Evolutionary conservation across 306 rosid species (phyloP).

Genomic region (Glycine latifolia): DNA sequence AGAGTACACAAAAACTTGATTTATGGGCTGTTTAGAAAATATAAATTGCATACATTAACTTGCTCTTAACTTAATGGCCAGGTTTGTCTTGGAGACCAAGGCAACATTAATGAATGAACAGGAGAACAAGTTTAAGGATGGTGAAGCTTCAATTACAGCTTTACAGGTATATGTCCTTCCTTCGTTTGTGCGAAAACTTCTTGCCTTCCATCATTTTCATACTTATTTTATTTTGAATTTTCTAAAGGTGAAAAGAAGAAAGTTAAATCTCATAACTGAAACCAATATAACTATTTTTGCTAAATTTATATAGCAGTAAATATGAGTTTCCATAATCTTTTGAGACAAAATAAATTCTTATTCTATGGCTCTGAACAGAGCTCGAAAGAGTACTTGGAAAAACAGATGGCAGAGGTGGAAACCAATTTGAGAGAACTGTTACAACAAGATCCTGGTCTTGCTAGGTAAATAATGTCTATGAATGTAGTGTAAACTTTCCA

Average conservation of each 20-base stretch:
- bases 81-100: slow-evolving; percentile 95
- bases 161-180: slow-evolving; percentile 62
- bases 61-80: slow-evolving; percentile 49
- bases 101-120: slow-evolving; percentile 80
- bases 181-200: not conserved
- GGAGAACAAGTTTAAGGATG: slow-evolving; percentile 83
- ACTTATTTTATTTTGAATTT: too few species aligned
- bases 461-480: slow-evolving; percentile 89
- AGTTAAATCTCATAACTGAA: too few species aligned
- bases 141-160: slow-evolving; percentile 74
- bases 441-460: slow-evolving; percentile 92
- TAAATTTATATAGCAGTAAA: not conserved
- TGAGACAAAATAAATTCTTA: not conserved
- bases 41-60: slow-evolving; percentile 38
- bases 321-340: not conserved
- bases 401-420: slow-evolving; percentile 86
- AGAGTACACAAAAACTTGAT: slow-evolving; percentile 34
- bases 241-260: too few species aligned
- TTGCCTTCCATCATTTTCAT: too few species aligned
- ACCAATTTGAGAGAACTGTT: slow-evolving; percentile 89
- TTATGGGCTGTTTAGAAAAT: slow-evolving; percentile 23
- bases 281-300: too few species aligned
- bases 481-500: slow-evolving; percentile 57
- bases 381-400: slow-evolving; percentile 93
- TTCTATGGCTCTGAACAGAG: slow-evolving; percentile 56